Conservation (phyloP, 768 basidiomycete genomes). For the Mycena chlorophos region DNA sequence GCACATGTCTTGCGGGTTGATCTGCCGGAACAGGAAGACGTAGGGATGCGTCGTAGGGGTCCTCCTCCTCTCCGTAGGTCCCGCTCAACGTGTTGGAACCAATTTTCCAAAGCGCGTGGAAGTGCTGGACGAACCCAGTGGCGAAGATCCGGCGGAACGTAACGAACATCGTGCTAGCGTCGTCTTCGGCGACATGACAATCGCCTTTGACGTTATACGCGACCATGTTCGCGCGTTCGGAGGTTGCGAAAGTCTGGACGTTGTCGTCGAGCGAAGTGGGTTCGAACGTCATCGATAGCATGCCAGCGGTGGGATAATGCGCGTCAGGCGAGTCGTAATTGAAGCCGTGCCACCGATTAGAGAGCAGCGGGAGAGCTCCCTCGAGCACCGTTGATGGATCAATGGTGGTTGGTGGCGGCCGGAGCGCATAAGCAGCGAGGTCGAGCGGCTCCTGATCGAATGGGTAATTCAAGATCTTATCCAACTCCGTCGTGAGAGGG, state of each 20-base stretch:
- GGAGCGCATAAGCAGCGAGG: conserved; percentile 9
- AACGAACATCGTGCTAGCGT: not conserved
- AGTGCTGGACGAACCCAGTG: conserved; percentile 5
- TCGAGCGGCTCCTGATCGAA: conserved; percentile 11
- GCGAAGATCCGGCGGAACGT: conserved; percentile 15
- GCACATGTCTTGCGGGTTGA: conserved; percentile 23
- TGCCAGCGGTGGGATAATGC: conserved; percentile 6
- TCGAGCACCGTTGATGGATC: no score
- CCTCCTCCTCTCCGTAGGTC: not conserved
- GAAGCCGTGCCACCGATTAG: conserved; percentile 12
- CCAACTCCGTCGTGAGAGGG: not conserved
- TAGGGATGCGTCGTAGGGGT: not conserved
- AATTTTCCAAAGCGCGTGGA: conserved; percentile 7
- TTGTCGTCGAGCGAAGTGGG: not conserved
- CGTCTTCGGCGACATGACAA: conserved; percentile 2
- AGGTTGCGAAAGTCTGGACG: conserved; percentile 12
- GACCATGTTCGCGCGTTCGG: conserved; percentile 4
- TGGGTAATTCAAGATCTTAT: conserved; percentile 18
- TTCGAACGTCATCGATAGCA: conserved; percentile 11
- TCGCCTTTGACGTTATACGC: conserved; percentile 13
- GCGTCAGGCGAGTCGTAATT: not conserved
- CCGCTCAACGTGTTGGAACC: conserved; percentile 11
- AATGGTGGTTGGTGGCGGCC: not conserved
- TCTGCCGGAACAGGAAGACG: conserved; percentile 27
- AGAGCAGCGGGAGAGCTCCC: no score